Conservation (phyloP, 352 stramenopile species). For the Phytophthora fragariaefolia region DNA sequence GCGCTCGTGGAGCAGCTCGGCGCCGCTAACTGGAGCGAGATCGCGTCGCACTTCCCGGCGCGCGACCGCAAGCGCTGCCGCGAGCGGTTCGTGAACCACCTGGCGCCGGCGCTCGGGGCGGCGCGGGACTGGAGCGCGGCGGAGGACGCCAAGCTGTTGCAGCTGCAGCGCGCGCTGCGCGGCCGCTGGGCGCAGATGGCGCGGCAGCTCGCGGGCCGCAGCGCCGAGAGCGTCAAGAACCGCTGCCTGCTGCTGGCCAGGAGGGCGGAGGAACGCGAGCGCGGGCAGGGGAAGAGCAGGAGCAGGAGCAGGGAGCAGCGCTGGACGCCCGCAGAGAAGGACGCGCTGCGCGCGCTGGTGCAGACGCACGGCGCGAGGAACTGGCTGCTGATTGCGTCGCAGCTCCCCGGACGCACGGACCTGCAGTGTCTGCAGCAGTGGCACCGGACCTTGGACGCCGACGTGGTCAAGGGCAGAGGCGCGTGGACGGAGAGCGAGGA, state of each 20-base stretch:
- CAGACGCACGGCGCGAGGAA: conserved; percentile 55
- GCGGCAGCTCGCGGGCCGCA: conserved; percentile 37
- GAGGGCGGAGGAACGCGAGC: background rate
- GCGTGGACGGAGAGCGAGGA: conserved; percentile 66
- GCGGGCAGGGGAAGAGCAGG: conserved; percentile 2
- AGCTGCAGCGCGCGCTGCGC: conserved; percentile 39
- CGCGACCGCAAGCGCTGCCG: conserved; percentile 74
- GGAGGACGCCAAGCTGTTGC: conserved; percentile 53
- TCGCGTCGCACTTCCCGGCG: conserved; percentile 46
- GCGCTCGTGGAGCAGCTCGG: conserved; percentile 51
- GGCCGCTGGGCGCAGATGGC: conserved; percentile 52
- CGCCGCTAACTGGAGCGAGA: conserved; percentile 40
- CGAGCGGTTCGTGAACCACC: conserved; percentile 78
- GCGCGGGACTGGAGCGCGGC: conserved; percentile 41
- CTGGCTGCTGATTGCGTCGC: conserved; percentile 81
- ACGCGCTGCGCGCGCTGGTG: conserved; percentile 48
- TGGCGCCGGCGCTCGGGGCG: conserved; percentile 45
- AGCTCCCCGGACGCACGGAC: conserved; percentile 70
- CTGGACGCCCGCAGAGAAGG: conserved; percentile 36
- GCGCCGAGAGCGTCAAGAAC: conserved; percentile 68
- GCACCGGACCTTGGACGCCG: conserved; percentile 59
- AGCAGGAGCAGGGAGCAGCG: conserved; percentile 23
- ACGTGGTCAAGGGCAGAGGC: conserved; percentile 64
- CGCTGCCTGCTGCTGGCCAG: conserved; percentile 41
- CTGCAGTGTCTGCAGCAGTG: conserved; percentile 84